Evolutionary conservation across 2,329 filamentous ascomycete species (phyloP), one percentile per base, ranked within the genome.

Genomic region (Juglanconis oblonga): DNA sequence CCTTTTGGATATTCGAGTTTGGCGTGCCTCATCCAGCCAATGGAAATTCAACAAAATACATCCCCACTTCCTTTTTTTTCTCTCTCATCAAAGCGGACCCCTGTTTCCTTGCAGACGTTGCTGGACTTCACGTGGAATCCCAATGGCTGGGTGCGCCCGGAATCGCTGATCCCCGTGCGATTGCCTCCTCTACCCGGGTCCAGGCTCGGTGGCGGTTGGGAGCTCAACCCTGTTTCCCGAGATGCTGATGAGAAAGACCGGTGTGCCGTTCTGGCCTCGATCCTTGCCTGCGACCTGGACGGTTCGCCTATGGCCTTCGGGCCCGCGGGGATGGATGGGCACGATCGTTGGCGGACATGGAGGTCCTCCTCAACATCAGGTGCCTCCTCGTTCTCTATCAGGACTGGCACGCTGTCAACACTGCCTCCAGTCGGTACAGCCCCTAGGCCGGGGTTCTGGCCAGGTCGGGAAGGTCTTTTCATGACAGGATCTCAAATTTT

Each of bases 51-150:
- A 29, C 32, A 40, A 62, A 42, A n/a, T 57, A 36, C 36, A 57
- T 44, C 44, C n/a, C 44, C 29, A 32, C 24, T 10, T 33, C 38
- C 38, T n/a, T 38, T 55, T 49, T 32, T 53, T 40, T 51, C 33
- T 50, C 32, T 11, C 44, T 50, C 2, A 44, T 32, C 44, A 45
- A 11, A 14, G 35, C 33, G 17, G n/a, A 55, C 52, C 52, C 54
- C 54, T 42, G 54, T 56, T 40, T 49, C 33, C 29, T 50, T 40
- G 7, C 24, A 49, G 45, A 17, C 29, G 36, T 29, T 51, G 57
- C 29, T 29, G 56, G 48, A 38, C 48, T 58, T 62, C 60, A 62
- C 60, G 57, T 62, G 60, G 57, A 59, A 56, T 47, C 35, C 32
- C 49, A 52, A 56, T 59, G 52, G 57, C 60, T 62, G 56, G 58